Base-by-base conservation (phyloP, 371 early-diverging fungal genomes). In the Phascolomyces articulosus region DNA sequence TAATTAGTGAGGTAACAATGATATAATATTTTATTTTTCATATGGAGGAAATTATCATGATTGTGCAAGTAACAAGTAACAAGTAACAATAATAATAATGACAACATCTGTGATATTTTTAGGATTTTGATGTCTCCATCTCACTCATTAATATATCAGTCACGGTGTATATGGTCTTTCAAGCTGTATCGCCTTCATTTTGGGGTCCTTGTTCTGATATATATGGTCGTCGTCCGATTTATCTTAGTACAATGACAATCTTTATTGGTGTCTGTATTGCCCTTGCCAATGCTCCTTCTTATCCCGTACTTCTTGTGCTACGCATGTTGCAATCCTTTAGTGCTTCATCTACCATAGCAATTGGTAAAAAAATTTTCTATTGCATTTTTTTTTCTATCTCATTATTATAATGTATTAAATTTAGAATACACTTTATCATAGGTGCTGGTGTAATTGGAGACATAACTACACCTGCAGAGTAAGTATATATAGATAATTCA, bases 291-390 rank as follows among this genome's bases (percentile, higher is more conserved):
- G 75, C 87, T 11, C 71, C 65, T 16, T 76, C 65, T 31, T 75
- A 82, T 51, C 65, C 75, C 16, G 72, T 78, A 48, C 74, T 89
- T 38, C 69, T 88, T 38, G 74, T 73, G n/a, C 77, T 84, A 62
- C 85, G 90, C 3, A 71, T 85, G 41, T 65, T 89, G 31, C 90
- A 89, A 64, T 76, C 87, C 1, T 81, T 80, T 15, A 87, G 89
- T 0, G 67, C 85, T 3, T 83, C 85, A 31, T 85, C 89, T 0
- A 85, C 82, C 7, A 74, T 87, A 29, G 75, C 86, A 0, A 77
- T 90, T 3, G 89, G 88, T 63, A 44, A 15, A 29, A 6, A 27
- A 3, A 55, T 55, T 7, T 13, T 23, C n/a, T 44, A 13, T 13
- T 15, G 4, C 6, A 44, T 44, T 44, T 13, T 34, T 34, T 9